Percentiles rank a stretch among this genome's conserved stretches.
Evolutionary conservation across 2,329 filamentous ascomycete genomes (phyloP).

Genomic region (Trichoderma breve): DNA sequence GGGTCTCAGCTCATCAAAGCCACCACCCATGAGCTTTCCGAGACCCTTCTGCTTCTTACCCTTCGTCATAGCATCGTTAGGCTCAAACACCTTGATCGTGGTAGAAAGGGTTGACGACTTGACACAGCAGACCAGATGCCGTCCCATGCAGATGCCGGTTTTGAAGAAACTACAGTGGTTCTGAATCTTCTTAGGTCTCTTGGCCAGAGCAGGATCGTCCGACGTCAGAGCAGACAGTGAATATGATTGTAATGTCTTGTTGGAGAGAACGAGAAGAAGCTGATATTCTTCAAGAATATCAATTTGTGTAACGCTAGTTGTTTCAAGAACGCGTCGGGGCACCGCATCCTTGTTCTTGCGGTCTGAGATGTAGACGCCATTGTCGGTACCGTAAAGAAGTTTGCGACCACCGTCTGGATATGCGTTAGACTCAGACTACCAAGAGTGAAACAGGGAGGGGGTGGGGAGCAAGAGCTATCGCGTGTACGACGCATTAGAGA

Average conservation of each 20-base stretch:
- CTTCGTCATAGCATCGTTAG: slow-evolving; percentile 89
- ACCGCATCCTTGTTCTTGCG: slow-evolving; percentile 80
- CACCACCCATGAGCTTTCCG: slow-evolving; percentile 88
- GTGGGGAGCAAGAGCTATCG: background rate
- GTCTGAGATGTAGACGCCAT: slow-evolving; percentile 88
- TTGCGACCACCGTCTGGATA: slow-evolving; percentile 84
- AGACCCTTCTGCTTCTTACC: slow-evolving; percentile 95
- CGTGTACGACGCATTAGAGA: slow-evolving; percentile 20
- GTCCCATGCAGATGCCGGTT: slow-evolving; percentile 87
- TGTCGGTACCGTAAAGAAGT: slow-evolving; percentile 90
- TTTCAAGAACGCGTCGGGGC: slow-evolving; percentile 82
- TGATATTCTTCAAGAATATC: slow-evolving; percentile 96
- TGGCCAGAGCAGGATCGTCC: slow-evolving; percentile 75
- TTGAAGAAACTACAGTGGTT: slow-evolving; percentile 99
- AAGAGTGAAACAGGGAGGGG: background rate
- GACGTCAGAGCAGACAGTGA: slow-evolving; percentile 82
- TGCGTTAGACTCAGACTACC: background rate
- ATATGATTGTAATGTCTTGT: slow-evolving; percentile 90
- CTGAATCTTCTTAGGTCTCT: slow-evolving; percentile 91
- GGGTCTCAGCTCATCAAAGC: slow-evolving; percentile 91
- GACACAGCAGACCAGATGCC: slow-evolving; percentile 93
- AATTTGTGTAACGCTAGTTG: slow-evolving; percentile 85
- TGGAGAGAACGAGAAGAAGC: slow-evolving; percentile 84
- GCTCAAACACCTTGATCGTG: slow-evolving; percentile 99
- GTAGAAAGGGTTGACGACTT: slow-evolving; percentile 91